phyloP scores from a whole-genome alignment of 1,139 yeast genomes.

The Debaryomyces sp. region DNA sequence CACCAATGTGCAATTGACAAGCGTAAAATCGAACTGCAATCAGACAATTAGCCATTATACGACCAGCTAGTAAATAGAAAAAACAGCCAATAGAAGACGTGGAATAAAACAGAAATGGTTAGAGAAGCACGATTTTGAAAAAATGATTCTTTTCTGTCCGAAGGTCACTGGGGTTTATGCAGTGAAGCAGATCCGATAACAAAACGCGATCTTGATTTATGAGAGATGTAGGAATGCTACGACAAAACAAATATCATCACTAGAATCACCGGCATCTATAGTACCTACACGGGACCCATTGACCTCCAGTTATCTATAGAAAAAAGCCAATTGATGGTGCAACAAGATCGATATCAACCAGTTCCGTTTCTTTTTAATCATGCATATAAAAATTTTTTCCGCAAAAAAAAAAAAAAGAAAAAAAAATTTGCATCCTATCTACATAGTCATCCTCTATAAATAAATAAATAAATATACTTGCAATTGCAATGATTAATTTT shows the following conservation, averaged over 20 bases:
- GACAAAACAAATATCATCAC: neutral
- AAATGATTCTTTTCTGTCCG: neutral
- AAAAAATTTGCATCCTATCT: constrained; percentile 6
- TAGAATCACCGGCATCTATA: neutral
- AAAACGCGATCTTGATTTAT: neutral
- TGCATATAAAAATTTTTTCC: constrained; percentile 1
- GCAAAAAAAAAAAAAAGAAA: constrained; percentile 2
- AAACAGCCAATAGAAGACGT: neutral
- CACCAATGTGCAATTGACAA: neutral
- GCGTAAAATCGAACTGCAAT: neutral
- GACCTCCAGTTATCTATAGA: neutral
- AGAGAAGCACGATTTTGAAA: neutral
- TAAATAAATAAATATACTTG: constrained; percentile 3
- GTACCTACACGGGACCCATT: neutral
- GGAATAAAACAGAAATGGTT: neutral
- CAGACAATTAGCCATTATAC: neutral
- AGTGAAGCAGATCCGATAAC: neutral
- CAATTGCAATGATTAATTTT: neutral
- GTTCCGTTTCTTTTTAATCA: constrained; percentile 7
- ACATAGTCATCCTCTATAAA: constrained; percentile 6
- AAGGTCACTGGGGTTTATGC: constrained; percentile 3
- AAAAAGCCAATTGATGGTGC: neutral
- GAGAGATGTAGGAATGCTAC: neutral
- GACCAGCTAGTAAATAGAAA: neutral
- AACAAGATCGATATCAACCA: neutral